phyloP scores from a whole-genome alignment of 108 stramenopile genomes.

The Nannochloropsis oceanica region DNA sequence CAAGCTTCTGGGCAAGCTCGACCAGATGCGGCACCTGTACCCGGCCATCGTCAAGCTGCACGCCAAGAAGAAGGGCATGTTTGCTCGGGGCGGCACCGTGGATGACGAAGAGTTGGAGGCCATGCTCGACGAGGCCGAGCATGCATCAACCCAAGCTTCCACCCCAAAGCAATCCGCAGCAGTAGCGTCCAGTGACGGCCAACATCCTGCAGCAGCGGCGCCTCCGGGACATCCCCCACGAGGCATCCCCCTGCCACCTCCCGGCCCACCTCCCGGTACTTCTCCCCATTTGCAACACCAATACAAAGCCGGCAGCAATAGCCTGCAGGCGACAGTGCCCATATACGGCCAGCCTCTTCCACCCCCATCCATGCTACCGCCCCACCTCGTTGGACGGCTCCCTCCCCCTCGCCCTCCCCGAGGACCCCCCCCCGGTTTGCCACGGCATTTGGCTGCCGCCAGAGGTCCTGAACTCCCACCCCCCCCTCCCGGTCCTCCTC shows the following conservation, averaged over 20 bases:
- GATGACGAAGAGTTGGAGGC: not conserved
- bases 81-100: not conserved
- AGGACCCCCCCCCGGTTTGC: not conserved
- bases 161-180: not conserved
- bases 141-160: not conserved
- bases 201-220: not conserved
- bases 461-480: not conserved
- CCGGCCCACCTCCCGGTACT: not conserved
- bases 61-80: not conserved
- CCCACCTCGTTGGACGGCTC: not conserved
- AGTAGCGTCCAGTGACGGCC: not conserved
- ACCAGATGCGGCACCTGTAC: not conserved
- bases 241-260: not conserved
- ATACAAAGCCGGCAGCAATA: not conserved
- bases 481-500: not conserved
- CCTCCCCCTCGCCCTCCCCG: not conserved
- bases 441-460: not conserved
- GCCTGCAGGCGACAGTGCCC: not conserved
- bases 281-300: not conserved
- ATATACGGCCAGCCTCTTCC: not conserved
- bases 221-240: not conserved
- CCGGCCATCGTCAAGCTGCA: not conserved
- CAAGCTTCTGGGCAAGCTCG: not conserved
- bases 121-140: not conserved
- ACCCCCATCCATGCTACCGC: not conserved